These are phyloP conservation scores for Yamadazyma pseudoaaseri DNA, from an alignment of 1,139 yeast species.

Conservation along the genomic window DNA sequence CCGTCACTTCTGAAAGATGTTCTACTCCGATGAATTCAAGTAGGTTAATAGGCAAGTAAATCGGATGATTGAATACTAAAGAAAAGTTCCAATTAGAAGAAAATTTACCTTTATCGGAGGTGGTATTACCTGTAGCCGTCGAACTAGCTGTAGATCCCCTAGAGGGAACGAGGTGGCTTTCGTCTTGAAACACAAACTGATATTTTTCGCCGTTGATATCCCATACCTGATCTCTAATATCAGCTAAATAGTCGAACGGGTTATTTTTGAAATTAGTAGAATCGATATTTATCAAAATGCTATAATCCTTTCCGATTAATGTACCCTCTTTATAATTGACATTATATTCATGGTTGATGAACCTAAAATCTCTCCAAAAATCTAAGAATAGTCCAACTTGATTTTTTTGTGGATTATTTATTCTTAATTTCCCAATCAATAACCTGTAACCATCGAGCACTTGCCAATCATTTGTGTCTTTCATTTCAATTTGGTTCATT, in stretches of 20 bases:
- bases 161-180: slow-evolving; percentile 9
- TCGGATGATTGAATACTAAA: slow-evolving; percentile 23
- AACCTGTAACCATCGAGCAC: slow-evolving; percentile 22
- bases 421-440: slow-evolving; percentile 27
- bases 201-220: slow-evolving; percentile 12
- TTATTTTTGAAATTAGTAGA: slow-evolving; percentile 6
- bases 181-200: slow-evolving; percentile 14
- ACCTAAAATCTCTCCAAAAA: slow-evolving; percentile 39
- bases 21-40: slow-evolving; percentile 31
- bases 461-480: slow-evolving; percentile 19
- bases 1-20: slow-evolving; percentile 11
- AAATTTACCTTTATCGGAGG: slow-evolving; percentile 2
- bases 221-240: slow-evolving; percentile 20
- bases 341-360: slow-evolving; percentile 24
- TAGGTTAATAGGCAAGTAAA: slow-evolving; percentile 27
- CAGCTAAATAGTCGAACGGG: slow-evolving; percentile 16
- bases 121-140: neutral
- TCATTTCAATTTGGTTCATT: slow-evolving; percentile 21
- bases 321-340: slow-evolving; percentile 4
- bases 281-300: slow-evolving; percentile 11
- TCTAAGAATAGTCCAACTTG: slow-evolving; percentile 35
- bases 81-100: slow-evolving; percentile 19
- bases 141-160: slow-evolving; percentile 1
- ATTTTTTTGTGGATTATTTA: slow-evolving; percentile 22
- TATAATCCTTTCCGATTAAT: slow-evolving; percentile 12